These are phyloP conservation scores for Paratinospora sagittata DNA, from an alignment of 164 flowering plant species.

Conservation along the genomic window DNA sequence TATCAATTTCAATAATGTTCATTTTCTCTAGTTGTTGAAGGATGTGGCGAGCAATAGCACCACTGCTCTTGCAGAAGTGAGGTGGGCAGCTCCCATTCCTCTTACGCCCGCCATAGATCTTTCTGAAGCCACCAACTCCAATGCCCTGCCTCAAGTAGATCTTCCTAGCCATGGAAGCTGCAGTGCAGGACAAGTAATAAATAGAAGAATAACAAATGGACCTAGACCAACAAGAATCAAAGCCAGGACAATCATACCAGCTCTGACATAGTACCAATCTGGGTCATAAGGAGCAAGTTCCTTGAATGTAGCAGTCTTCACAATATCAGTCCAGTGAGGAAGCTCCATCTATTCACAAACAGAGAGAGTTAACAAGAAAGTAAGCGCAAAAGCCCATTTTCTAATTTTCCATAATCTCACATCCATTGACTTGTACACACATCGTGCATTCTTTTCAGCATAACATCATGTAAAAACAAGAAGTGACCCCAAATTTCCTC, in stretches of 20 bases:
- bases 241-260: slow-evolving; percentile 65
- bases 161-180: slow-evolving; percentile 73
- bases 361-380: too few species aligned
- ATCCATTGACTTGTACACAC: too few species aligned
- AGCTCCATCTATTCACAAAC: slow-evolving; percentile 73
- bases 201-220: background rate
- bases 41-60: slow-evolving; percentile 75
- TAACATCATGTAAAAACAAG: background rate
- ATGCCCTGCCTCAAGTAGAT: slow-evolving; percentile 77
- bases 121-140: slow-evolving; percentile 82
- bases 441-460: background rate
- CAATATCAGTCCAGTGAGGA: slow-evolving; percentile 85
- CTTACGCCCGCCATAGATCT: slow-evolving; percentile 91
- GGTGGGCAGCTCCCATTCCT: slow-evolving; percentile 89
- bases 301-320: slow-evolving; percentile 71
- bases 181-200: slow-evolving; percentile 4
- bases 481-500: background rate
- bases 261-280: slow-evolving; percentile 86
- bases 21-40: slow-evolving; percentile 67
- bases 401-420: too few species aligned
- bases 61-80: slow-evolving; percentile 92
- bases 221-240: background rate
- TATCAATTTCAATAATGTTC: slow-evolving; percentile 62
- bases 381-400: too few species aligned
- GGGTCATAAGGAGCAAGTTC: slow-evolving; percentile 93